phyloP scores from a whole-genome alignment of 768 basidiomycete genomes.

The Rhodotorula taiwanensis region DNA sequence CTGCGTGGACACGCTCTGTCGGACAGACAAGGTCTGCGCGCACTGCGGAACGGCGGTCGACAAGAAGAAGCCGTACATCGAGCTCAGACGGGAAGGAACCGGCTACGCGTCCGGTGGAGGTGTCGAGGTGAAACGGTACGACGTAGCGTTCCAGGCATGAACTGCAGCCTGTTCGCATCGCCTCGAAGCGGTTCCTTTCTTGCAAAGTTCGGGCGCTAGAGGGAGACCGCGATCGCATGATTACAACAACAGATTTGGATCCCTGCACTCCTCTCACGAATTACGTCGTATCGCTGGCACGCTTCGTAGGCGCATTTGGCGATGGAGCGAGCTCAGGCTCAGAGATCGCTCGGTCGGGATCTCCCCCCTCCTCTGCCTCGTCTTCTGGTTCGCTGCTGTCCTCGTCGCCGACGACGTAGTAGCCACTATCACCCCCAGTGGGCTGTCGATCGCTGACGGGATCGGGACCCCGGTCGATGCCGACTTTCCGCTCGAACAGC shows the following conservation, averaged over 20 bases:
- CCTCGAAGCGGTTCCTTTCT: too few relatives aligned
- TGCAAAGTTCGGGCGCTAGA: too few relatives aligned
- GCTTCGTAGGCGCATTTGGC: too few relatives aligned
- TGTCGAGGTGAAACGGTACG: slow-evolving; percentile 74
- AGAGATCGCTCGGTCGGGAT: too few relatives aligned
- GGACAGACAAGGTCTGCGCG: slow-evolving; percentile 70
- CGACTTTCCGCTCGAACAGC: slow-evolving; percentile 22
- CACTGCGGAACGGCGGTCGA: slow-evolving; percentile 66
- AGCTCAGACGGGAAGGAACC: slow-evolving; percentile 86
- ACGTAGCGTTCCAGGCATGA: slow-evolving; percentile 78
- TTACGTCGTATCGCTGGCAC: too few relatives aligned
- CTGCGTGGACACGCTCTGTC: slow-evolving; percentile 80
- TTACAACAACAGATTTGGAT: too few relatives aligned
- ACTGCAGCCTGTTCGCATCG: too few relatives aligned
- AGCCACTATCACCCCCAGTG: not conserved
- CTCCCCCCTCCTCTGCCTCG: not conserved
- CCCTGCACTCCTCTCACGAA: too few relatives aligned
- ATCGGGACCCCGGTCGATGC: not conserved
- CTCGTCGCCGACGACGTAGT: not conserved
- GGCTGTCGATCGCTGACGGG: not conserved
- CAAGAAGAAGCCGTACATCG: slow-evolving; percentile 65
- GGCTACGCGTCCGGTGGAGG: slow-evolving; percentile 92
- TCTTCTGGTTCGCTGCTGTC: too few relatives aligned
- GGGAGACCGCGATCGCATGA: too few relatives aligned
- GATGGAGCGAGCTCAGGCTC: too few relatives aligned